phyloP scores from a whole-genome alignment of 371 early-diverging fungal genomes.

The Entomophthora muscae region DNA sequence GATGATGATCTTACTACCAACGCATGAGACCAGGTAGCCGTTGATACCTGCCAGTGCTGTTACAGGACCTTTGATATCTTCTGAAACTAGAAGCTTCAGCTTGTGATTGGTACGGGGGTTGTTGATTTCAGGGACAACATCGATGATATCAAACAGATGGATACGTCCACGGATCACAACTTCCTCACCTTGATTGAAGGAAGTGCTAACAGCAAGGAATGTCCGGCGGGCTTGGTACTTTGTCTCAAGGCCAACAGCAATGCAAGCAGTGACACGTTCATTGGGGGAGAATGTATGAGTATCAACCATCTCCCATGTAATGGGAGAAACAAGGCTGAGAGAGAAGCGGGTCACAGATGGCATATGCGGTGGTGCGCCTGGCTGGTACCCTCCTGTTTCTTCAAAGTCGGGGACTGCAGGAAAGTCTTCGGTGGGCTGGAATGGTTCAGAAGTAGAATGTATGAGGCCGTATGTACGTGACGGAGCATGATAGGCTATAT shows the following conservation, averaged over 20 bases:
- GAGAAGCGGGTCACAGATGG: slow-evolving; percentile 20
- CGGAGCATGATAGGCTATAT: slow-evolving; percentile 61
- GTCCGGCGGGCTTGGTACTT: slow-evolving; percentile 68
- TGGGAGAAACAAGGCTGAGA: slow-evolving; percentile 78
- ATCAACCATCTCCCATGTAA: slow-evolving; percentile 91
- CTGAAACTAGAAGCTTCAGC: slow-evolving; percentile 64
- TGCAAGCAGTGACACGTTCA: slow-evolving; percentile 70
- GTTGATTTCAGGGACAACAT: slow-evolving; percentile 92
- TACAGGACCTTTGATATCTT: slow-evolving; percentile 92
- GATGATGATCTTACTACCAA: slow-evolving; percentile 86
- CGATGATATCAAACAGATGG: slow-evolving; percentile 87
- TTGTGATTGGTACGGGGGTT: slow-evolving; percentile 89
- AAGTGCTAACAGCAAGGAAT: slow-evolving; percentile 84
- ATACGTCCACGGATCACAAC: slow-evolving; percentile 75
- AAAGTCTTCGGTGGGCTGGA: slow-evolving; percentile 40
- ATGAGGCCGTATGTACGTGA: slow-evolving; percentile 64
- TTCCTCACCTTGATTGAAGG: slow-evolving; percentile 83
- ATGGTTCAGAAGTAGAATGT: slow-evolving; percentile 40
- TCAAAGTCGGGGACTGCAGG: slow-evolving; percentile 9
- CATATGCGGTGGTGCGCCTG: slow-evolving; percentile 4
- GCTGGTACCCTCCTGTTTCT: background rate
- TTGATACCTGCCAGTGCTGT: slow-evolving; percentile 69
- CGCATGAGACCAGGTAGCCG: slow-evolving; percentile 77
- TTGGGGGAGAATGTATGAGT: slow-evolving; percentile 56
- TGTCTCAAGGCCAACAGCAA: slow-evolving; percentile 66